Evolutionary conservation across 768 basidiomycete species (phyloP).

Genomic region (Tricholomella constricta): DNA sequence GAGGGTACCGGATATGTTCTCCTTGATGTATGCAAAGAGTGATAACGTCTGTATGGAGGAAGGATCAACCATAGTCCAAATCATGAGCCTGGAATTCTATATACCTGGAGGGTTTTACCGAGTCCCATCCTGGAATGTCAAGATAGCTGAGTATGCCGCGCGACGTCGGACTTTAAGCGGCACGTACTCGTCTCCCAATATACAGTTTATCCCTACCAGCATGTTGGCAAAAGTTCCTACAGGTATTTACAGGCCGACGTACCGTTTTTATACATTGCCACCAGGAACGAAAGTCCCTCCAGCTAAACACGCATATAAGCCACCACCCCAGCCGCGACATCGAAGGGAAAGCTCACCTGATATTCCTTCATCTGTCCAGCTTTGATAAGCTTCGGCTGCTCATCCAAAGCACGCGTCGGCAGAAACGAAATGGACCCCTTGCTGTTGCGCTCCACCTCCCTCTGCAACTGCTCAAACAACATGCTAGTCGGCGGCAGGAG

Average conservation of each 20-base stretch:
- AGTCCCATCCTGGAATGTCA: conserved; percentile 53
- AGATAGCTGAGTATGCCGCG: not conserved
- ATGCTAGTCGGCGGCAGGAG: conserved; percentile 42
- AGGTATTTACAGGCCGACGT: conserved; percentile 4
- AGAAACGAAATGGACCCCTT: conserved; percentile 24
- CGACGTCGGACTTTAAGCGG: not conserved
- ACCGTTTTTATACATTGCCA: conserved; percentile 70
- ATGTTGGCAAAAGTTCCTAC: not conserved
- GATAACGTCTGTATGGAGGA: conserved; percentile 46
- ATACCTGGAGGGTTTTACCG: conserved; percentile 64
- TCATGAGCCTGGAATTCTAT: not conserved
- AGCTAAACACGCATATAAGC: conserved; percentile 34
- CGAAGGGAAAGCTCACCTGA: conserved; percentile 45
- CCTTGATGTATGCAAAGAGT: conserved; percentile 68
- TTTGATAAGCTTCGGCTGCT: conserved; percentile 52
- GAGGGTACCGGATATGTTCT: conserved; percentile 42
- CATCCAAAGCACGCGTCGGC: conserved; percentile 40
- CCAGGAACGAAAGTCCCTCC: conserved; percentile 65
- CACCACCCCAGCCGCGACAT: not conserved
- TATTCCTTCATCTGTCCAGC: conserved; percentile 73
- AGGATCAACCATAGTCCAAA: not conserved
- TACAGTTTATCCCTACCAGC: conserved; percentile 60
- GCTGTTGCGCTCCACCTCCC: conserved; percentile 23
- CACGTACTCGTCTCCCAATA: conserved; percentile 69
- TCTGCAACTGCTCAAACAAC: conserved; percentile 39